Evolutionary conservation across 495 filamentous ascomycete genomes (phyloP), one percentile per base, ranked within the genome.

Genomic region (Daldinia concentrica): DNA sequence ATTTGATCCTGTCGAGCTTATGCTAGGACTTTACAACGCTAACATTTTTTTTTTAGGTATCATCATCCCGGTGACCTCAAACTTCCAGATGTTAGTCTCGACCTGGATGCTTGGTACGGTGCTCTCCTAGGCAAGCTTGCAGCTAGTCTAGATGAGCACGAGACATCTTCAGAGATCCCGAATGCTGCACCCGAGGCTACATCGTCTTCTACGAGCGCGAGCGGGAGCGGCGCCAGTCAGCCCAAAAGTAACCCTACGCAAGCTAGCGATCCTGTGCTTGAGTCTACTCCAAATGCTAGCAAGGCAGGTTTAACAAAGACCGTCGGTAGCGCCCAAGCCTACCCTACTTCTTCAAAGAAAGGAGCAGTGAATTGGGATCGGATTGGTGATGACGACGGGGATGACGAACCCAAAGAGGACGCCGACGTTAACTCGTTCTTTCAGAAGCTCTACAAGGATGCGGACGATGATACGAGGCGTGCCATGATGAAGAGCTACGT

Each of bases 401-500:
- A 87, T 7, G 85, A 79, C 3, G 87, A 90, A 17, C 88, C 87
- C 15, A 88, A 48, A 14, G 27, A 85, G 4, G 90, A 92, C 57
- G 80, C 84, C 30, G 87, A 92, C n/a, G 91, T 92, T 3, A 91
- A 95, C 68, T 78, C 76, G 2, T 99, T 98, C 81, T 99, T 99
- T 85, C 95, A 96, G 85, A 90, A 90, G 76, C 84, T 99, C 0
- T 98, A 95, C 79, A 89, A 91, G 68, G 83, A 83, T 59, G 91
- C 93, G 0, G 89, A 92, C 59, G 86, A 89, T 0, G 94, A 99
- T 67, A 93, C 92, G 37, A 88, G 87, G 73, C 86, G 93, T 3
- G 95, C 95, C 3, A 99, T 99, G 95, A 93, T 97, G 88, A 99
- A 99, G 87, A 97, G 93, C 78, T 98, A 92, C 74, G 79, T 88